phyloP scores from a whole-genome alignment of 1,139 yeast species.

The Oligophagozyma castellii region DNA sequence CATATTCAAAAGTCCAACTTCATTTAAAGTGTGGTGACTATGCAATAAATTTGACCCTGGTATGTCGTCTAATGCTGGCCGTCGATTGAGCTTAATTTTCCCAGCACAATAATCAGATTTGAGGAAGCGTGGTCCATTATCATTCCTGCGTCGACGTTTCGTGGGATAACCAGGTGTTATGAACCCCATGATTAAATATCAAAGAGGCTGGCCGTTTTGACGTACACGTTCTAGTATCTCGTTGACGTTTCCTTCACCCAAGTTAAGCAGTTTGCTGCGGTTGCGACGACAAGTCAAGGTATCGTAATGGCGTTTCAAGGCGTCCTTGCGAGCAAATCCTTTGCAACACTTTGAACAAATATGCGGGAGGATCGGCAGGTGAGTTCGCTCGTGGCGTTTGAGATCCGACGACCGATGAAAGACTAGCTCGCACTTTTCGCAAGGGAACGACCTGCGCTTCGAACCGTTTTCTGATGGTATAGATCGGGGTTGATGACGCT shows the following conservation, averaged over 20 bases:
- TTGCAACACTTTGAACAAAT: constrained; percentile 65
- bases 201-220: constrained; percentile 8
- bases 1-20: too few species aligned
- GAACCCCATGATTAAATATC: constrained; percentile 1
- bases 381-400: constrained; percentile 22
- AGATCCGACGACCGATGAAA: constrained; percentile 20
- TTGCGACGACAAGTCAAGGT: constrained; percentile 64
- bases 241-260: constrained; percentile 17
- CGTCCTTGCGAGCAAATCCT: constrained; percentile 75
- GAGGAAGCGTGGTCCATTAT: too few species aligned
- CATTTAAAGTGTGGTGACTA: too few species aligned
- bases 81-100: too few species aligned
- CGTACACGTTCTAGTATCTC: constrained; percentile 17
- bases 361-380: constrained; percentile 25
- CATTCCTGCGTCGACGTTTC: too few species aligned
- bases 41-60: too few species aligned
- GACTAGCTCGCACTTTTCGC: constrained; percentile 21
- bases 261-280: constrained; percentile 32
- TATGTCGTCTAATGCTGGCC: too few species aligned
- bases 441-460: constrained; percentile 4
- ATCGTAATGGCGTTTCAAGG: constrained; percentile 57
- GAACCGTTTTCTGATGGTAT: neutral
- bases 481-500: too few species aligned
- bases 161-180: neutral
- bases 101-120: too few species aligned